Percentiles rank a stretch among this genome's conserved stretches.
phyloP scores from a whole-genome alignment of 2,329 filamentous ascomycete genomes.

The Colletotrichum musicola region DNA sequence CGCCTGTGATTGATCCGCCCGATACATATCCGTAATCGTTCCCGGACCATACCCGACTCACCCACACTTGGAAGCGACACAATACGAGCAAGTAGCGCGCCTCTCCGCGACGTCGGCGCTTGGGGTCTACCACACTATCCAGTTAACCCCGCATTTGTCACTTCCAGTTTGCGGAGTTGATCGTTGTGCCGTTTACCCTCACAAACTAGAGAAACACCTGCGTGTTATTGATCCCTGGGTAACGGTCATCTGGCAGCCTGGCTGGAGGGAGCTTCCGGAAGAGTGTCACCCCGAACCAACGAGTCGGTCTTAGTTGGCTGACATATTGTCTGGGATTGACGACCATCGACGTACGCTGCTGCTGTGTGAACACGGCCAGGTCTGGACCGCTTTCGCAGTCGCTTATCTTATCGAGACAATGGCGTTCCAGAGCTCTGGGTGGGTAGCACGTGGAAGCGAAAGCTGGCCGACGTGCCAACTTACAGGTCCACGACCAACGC shows the following conservation, averaged over 20 bases:
- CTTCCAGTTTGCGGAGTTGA: too few species aligned
- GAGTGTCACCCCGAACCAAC: conserved; percentile 5
- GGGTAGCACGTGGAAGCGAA: conserved; percentile 9
- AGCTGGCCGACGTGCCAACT: neutral
- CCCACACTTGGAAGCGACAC: too few species aligned
- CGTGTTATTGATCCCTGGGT: too few species aligned
- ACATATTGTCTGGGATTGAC: conserved; percentile 3
- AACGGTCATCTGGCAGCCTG: neutral
- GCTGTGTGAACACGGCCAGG: neutral
- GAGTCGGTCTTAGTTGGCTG: conserved; percentile 2
- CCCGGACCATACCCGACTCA: too few species aligned
- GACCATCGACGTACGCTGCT: neutral
- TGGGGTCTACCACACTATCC: too few species aligned
- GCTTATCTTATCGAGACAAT: conserved; percentile 26
- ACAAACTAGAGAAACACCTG: too few species aligned
- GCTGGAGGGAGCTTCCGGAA: neutral
- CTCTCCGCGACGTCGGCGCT: too few species aligned
- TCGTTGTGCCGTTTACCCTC: too few species aligned
- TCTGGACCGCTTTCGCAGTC: neutral
- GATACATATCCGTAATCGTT: too few species aligned
- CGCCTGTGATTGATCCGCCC: too few species aligned
- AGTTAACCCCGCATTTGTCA: too few species aligned
- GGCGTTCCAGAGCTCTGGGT: neutral
- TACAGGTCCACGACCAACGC: neutral
- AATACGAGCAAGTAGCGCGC: too few species aligned